phyloP scores from a whole-genome alignment of 305 asterid species.

The Solanum hybrid region DNA sequence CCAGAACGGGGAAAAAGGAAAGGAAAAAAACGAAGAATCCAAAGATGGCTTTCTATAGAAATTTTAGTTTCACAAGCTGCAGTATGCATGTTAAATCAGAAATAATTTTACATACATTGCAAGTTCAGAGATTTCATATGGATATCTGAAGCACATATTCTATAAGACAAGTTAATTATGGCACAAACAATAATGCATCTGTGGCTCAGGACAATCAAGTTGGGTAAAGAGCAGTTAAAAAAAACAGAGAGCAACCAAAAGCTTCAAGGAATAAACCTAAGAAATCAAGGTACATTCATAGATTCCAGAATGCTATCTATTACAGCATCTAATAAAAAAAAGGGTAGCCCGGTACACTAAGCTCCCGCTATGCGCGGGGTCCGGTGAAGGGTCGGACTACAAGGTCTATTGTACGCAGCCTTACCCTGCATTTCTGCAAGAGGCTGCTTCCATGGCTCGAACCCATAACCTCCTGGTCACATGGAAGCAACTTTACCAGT shows the following conservation, averaged over 20 bases:
- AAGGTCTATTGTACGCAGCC: neutral
- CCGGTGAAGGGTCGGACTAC: neutral
- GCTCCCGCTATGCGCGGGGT: neutral
- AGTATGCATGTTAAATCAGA: neutral
- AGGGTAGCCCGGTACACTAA: neutral
- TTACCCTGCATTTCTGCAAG: neutral
- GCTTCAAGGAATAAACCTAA: neutral
- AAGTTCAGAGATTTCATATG: neutral
- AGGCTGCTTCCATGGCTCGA: neutral
- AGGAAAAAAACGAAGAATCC: neutral
- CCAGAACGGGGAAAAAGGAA: neutral
- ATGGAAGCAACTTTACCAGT: neutral
- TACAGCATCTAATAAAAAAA: neutral
- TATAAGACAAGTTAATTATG: neutral
- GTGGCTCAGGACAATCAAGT: neutral
- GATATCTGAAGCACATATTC: neutral
- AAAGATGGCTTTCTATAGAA: neutral
- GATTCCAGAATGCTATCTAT: neutral
- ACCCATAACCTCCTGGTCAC: neutral
- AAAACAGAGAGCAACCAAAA: neutral
- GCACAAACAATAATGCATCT: neutral
- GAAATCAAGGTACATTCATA: neutral
- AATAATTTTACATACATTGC: neutral
- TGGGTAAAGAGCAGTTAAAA: neutral
- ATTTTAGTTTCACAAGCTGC: neutral